These are phyloP conservation scores for Calycina herbarum DNA, from an alignment of 2,329 filamentous ascomycete species.

Conservation along the genomic window DNA sequence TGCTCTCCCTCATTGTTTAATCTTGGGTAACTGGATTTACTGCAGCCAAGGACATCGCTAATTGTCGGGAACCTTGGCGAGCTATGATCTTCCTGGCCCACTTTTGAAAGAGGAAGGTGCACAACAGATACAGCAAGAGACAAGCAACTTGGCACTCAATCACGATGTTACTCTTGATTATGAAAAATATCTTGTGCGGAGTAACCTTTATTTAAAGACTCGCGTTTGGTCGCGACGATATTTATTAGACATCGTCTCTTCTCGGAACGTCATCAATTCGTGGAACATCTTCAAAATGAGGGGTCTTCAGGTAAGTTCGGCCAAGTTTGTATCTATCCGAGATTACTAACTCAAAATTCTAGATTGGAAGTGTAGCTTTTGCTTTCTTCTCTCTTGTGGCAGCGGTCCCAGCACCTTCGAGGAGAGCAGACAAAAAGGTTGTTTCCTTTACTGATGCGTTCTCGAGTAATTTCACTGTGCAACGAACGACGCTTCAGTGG, in stretches of 20 bases:
- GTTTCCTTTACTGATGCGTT: conserved; percentile 31
- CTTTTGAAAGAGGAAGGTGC: neutral
- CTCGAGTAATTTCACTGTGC: conserved; percentile 25
- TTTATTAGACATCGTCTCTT: neutral
- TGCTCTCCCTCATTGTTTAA: neutral
- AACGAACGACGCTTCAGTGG: conserved; percentile 45
- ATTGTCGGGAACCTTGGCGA: neutral
- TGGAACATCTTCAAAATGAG: conserved; percentile 1
- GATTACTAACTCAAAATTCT: neutral
- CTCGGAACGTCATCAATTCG: neutral
- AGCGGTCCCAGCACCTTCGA: neutral
- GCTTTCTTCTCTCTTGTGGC: conserved; percentile 3
- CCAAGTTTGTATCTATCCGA: neutral
- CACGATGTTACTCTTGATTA: neutral
- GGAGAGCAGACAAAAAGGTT: conserved; percentile 25
- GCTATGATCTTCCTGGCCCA: neutral
- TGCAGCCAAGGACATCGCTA: neutral
- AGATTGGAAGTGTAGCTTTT: conserved; percentile 2
- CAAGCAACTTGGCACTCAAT: conserved; percentile 5
- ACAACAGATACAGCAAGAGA: conserved; percentile 7
- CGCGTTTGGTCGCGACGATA: neutral
- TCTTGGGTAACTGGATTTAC: neutral
- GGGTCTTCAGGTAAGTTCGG: neutral
- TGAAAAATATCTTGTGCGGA: neutral
- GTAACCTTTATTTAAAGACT: neutral